Percentiles rank a stretch among this genome's conserved stretches.
These are phyloP conservation scores for Aphanoascus verrucosus DNA, from an alignment of 2,329 filamentous ascomycete species.

Conservation along the genomic window DNA sequence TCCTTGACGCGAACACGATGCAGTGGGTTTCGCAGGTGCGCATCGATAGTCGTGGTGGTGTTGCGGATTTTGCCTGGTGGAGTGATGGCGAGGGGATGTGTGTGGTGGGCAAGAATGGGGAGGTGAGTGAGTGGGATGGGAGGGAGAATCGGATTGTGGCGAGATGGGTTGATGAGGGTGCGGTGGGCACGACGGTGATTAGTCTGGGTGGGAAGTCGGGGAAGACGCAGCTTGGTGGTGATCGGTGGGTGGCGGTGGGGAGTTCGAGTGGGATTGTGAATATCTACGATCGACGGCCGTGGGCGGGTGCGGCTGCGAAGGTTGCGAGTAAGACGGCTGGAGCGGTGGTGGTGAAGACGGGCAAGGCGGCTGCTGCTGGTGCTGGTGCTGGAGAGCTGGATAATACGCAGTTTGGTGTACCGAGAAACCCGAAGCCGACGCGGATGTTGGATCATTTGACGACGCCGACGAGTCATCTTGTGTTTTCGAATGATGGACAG, in stretches of 20 bases:
- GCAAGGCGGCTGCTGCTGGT: conserved; percentile 7
- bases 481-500: conserved; percentile 82
- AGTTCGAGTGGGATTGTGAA: conserved; percentile 83
- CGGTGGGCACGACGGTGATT: conserved; percentile 72
- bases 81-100: conserved; percentile 68
- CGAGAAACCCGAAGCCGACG: conserved; percentile 58
- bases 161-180: conserved; percentile 83
- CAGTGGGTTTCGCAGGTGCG: conserved; percentile 82
- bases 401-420: conserved; percentile 41
- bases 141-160: conserved; percentile 58
- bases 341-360: conserved; percentile 22
- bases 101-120: conserved; percentile 74
- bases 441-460: conserved; percentile 74
- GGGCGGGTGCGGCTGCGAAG: conserved; percentile 37
- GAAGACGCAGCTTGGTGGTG: conserved; percentile 49
- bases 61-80: conserved; percentile 94
- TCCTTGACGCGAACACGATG: conserved; percentile 66
- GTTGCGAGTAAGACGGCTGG: conserved; percentile 20
- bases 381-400: conserved; percentile 17
- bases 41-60: conserved; percentile 68
- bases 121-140: conserved; percentile 81
- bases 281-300: conserved; percentile 71
- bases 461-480: conserved; percentile 67
- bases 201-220: conserved; percentile 51
- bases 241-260: conserved; percentile 82